A percentile compares a stretch with the other conserved stretches of the same genome.
phyloP scores from a whole-genome alignment of 495 filamentous ascomycete species.

The Neurospora sp. region DNA sequence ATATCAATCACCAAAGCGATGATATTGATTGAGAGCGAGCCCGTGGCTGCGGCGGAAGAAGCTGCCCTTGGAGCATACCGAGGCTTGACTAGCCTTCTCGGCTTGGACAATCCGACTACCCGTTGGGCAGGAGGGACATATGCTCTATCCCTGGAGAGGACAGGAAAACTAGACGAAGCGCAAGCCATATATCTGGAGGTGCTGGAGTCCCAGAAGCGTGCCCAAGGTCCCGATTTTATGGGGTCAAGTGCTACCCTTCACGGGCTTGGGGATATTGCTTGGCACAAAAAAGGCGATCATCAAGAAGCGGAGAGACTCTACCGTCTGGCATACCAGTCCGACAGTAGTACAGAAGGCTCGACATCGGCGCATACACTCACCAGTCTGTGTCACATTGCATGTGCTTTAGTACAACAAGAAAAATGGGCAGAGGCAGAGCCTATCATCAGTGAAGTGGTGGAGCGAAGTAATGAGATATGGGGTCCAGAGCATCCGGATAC shows the following conservation, averaged over 20 bases:
- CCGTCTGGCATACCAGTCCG: neutral
- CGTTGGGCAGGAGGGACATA: neutral
- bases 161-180: neutral
- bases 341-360: neutral
- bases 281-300: neutral
- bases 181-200: neutral
- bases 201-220: neutral
- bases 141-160: neutral
- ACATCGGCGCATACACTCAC: neutral
- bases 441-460: neutral
- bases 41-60: neutral
- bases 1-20: neutral
- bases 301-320: neutral
- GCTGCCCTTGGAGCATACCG: neutral
- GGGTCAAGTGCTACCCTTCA: neutral
- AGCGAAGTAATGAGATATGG: neutral
- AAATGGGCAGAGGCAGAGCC: neutral
- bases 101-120: neutral
- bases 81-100: neutral
- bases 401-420: neutral
- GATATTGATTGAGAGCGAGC: neutral
- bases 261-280: neutral
- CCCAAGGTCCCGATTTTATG: neutral
- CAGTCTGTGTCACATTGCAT: accelerated
- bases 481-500: neutral